Percentiles rank a stretch among this genome's conserved stretches.
Evolutionary conservation across 2,329 filamentous ascomycete species (phyloP).

Genomic region (Lecanicillium sp.): DNA sequence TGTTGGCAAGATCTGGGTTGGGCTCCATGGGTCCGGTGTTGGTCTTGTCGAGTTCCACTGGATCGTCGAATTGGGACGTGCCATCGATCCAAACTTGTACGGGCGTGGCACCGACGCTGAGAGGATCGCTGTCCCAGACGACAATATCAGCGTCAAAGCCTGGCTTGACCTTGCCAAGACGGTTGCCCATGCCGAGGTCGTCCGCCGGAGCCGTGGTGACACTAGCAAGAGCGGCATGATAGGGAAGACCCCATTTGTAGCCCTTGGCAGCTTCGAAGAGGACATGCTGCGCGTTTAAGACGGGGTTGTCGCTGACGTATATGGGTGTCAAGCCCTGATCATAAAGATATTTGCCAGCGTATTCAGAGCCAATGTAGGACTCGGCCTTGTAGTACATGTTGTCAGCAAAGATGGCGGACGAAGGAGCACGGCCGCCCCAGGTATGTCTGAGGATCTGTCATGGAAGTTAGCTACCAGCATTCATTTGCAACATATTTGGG

Average conservation of each 20-base stretch:
- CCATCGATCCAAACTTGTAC: slow-evolving; percentile 59
- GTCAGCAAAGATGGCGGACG: slow-evolving; percentile 58
- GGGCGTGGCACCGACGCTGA: slow-evolving; percentile 50
- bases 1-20: slow-evolving; percentile 29
- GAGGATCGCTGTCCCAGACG: slow-evolving; percentile 55
- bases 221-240: slow-evolving; percentile 48
- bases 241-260: slow-evolving; percentile 51
- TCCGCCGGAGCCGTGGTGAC: slow-evolving; percentile 53
- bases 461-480: slow-evolving; percentile 3
- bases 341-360: slow-evolving; percentile 57
- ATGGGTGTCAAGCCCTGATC: slow-evolving; percentile 57
- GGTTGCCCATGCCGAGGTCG: slow-evolving; percentile 46
- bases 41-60: slow-evolving; percentile 46
- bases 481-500: neutral
- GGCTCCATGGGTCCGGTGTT: slow-evolving; percentile 27
- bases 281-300: slow-evolving; percentile 61
- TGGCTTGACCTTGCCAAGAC: slow-evolving; percentile 52
- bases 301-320: slow-evolving; percentile 65
- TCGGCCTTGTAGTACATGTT: slow-evolving; percentile 68
- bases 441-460: slow-evolving; percentile 44
- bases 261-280: slow-evolving; percentile 56
- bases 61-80: slow-evolving; percentile 44
- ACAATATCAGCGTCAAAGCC: slow-evolving; percentile 55
- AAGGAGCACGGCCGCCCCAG: slow-evolving; percentile 45
- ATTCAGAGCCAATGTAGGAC: slow-evolving; percentile 55